Percentiles rank a stretch among this genome's conserved stretches.
phyloP scores from a whole-genome alignment of 2,329 filamentous ascomycete genomes.

The Penicillium capsulatum region DNA sequence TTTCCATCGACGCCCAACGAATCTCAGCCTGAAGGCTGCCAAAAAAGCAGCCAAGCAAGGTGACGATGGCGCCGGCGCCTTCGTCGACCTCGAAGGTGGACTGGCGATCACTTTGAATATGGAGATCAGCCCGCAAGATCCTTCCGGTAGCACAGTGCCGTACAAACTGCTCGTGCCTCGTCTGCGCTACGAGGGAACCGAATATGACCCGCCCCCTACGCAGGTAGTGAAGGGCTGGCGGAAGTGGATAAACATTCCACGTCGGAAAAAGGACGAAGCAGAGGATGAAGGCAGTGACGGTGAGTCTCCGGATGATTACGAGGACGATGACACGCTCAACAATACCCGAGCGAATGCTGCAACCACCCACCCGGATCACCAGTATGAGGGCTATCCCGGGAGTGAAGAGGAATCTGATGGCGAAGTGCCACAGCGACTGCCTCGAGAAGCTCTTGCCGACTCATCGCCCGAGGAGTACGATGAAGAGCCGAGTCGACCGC shows the following conservation, averaged over 20 bases:
- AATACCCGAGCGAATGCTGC: conserved; percentile 25
- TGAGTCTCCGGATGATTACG: conserved; percentile 18
- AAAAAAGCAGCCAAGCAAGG: conserved; percentile 53
- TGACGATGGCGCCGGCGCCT: conserved; percentile 50
- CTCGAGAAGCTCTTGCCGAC: conserved; percentile 8
- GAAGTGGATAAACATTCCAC: conserved; percentile 34
- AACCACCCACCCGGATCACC: conserved; percentile 11
- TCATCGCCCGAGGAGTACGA: conserved; percentile 12
- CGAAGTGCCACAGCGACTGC: conserved; percentile 16
- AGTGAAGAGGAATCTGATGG: conserved; percentile 19
- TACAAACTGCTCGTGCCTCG: conserved; percentile 83
- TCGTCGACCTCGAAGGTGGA: conserved; percentile 73
- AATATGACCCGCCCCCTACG: conserved; percentile 35
- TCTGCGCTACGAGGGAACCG: conserved; percentile 53
- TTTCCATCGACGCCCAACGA: conserved; percentile 62
- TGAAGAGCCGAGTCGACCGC: conserved; percentile 18
- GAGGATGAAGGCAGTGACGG: conserved; percentile 15
- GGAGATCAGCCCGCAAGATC: conserved; percentile 80
- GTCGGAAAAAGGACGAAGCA: conserved; percentile 23
- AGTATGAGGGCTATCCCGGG: conserved; percentile 22
- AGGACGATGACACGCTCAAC: conserved; percentile 22
- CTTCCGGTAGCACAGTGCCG: conserved; percentile 78
- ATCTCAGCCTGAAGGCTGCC: conserved; percentile 59
- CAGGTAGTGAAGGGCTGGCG: conserved; percentile 39
- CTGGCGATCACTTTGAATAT: conserved; percentile 85